Percentiles rank a stretch among this genome's conserved stretches.
These are phyloP conservation scores for Gleditsia sinensis DNA, from an alignment of 306 rosid species.

Conservation along the genomic window DNA sequence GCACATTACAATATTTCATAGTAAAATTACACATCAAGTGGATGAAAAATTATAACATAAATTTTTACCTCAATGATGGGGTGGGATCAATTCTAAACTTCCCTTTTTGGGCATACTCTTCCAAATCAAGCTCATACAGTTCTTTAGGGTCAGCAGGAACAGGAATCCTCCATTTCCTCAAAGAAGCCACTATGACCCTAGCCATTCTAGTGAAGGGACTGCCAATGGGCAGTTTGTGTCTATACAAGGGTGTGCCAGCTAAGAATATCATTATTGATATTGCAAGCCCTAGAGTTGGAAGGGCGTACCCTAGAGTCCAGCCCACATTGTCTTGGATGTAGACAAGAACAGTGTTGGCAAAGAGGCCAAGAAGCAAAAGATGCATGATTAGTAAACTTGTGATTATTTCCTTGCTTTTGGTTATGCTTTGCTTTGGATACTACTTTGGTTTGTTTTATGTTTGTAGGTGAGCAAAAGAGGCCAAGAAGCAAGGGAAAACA, in stretches of 20 bases:
- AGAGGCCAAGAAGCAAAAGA: constrained; percentile 71
- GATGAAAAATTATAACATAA: background rate
- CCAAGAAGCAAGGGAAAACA: too few relatives aligned
- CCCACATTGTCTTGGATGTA: constrained; percentile 70
- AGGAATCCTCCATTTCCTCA: constrained; percentile 49
- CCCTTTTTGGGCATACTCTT: constrained; percentile 49
- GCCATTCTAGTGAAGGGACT: constrained; percentile 66
- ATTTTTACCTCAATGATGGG: constrained; percentile 50
- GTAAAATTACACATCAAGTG: background rate
- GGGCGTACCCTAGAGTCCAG: constrained; percentile 68
- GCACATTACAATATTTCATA: background rate
- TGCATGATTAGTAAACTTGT: too few relatives aligned
- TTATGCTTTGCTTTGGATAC: too few relatives aligned
- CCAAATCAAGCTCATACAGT: constrained; percentile 57
- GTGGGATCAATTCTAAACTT: constrained; percentile 56
- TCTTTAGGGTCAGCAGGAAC: constrained; percentile 57
- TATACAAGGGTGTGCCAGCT: constrained; percentile 58
- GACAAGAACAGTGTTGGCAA: constrained; percentile 60
- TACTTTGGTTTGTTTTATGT: too few relatives aligned
- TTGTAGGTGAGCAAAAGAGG: too few relatives aligned
- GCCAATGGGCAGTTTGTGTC: constrained; percentile 65
- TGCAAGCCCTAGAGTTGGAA: constrained; percentile 65
- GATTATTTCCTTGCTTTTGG: too few relatives aligned
- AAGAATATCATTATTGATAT: constrained; percentile 51
- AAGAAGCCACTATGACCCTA: constrained; percentile 56